Base-by-base conservation (phyloP, 2,329 filamentous ascomycete genomes). In the Phialophora verrucosa region DNA sequence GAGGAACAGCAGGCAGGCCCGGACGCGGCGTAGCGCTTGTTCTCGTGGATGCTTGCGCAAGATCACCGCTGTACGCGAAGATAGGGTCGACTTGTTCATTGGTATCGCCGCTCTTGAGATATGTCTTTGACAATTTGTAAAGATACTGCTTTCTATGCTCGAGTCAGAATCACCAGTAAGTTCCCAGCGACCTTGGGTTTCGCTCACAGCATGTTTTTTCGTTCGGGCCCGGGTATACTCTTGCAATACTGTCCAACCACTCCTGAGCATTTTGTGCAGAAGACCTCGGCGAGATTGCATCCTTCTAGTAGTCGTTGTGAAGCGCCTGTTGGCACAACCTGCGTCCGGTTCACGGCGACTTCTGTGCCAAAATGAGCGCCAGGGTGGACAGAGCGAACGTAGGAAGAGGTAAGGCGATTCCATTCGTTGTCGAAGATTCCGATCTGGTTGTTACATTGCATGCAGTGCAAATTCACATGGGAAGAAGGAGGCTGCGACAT, bases 381-480 rank as follows among this genome's bases (percentile, higher is more conserved):
- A 32, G 55, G 59, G 44, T 64, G 62, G 25, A 62, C 62, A 42
- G 70, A 47, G 20, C 62, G 64, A 32, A 70, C 69, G 54, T 71
- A 73, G 12, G 69, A 70, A 29, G 62, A 64, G 7, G 72, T 73
- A 17, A 73, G 64, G 23, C 66, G 67, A 49, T 38, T 64, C 70
- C 70, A 73, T 67, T 71, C 69, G 58, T 73, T 73, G 25, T 69
- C 63, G 53, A 72, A 73, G 29, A 68, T 67, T 17, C 72, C 72
- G 17, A 73, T 64, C 49, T 71, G 66, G 23, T 51, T 66, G 59
- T 72, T 59, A 59, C 72, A 73, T 57, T 68, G 62, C 7, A 68
- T 31, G 63, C 72, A 73, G 53, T 69, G 66, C 10, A 73, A 62
- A 29, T 71, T 69, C 59, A 70, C 62, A 23, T 57, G 62, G 1